Evolutionary conservation across 345 rosid genomes (phyloP).

Genomic region (Acer saccharum): DNA sequence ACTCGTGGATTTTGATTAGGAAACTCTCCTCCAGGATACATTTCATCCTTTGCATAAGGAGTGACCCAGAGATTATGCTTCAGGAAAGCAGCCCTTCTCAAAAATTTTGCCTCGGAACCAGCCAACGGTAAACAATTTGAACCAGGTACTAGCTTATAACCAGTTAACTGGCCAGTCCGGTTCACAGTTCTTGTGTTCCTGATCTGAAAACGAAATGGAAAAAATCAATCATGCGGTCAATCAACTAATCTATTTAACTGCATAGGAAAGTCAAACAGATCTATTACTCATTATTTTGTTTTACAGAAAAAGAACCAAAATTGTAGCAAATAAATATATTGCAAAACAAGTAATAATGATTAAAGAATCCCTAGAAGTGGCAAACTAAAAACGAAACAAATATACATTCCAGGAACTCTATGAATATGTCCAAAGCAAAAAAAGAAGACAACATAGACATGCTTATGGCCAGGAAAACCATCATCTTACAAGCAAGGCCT

Average conservation of each 20-base stretch:
- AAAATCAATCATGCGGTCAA: neutral
- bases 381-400: too few relatives aligned
- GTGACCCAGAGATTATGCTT: slow-evolving; percentile 83
- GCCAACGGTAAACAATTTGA: slow-evolving; percentile 78
- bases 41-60: slow-evolving; percentile 54
- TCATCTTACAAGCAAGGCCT: neutral
- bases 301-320: neutral
- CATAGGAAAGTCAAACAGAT: neutral
- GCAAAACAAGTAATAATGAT: too few relatives aligned
- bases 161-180: slow-evolving; percentile 70
- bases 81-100: slow-evolving; percentile 71
- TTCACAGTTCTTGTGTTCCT: slow-evolving; percentile 78
- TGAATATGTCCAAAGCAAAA: neutral
- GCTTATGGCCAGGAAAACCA: neutral
- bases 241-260: neutral
- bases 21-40: slow-evolving; percentile 78
- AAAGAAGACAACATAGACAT: neutral
- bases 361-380: too few relatives aligned
- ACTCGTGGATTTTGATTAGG: slow-evolving; percentile 80
- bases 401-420: too few relatives aligned
- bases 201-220: slow-evolving; percentile 34
- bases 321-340: too few relatives aligned
- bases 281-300: neutral
- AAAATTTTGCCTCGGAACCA: slow-evolving; percentile 63
- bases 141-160: slow-evolving; percentile 71